Percentiles rank a stretch among this genome's conserved stretches.
These are phyloP conservation scores for Tuber microsphaerosporum DNA, from an alignment of 495 filamentous ascomycete genomes.

Conservation along the genomic window DNA sequence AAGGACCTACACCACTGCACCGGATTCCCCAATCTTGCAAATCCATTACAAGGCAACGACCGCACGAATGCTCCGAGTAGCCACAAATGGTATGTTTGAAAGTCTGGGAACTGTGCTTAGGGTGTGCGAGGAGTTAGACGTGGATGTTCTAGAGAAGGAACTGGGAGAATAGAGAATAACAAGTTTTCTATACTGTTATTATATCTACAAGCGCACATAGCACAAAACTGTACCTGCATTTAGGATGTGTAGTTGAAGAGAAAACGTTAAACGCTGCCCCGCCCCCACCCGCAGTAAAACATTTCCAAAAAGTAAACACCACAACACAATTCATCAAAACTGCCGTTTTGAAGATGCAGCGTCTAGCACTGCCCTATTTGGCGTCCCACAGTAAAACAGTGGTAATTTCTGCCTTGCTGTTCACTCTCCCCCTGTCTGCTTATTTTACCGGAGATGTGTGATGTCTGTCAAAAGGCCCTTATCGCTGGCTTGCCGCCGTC, in stretches of 20 bases:
- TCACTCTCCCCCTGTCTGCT: neutral
- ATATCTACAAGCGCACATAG: neutral
- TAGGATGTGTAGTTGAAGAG: neutral
- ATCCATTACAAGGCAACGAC: conserved; percentile 82
- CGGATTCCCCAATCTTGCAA: conserved; percentile 54
- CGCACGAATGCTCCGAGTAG: conserved; percentile 91
- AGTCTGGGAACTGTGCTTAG: conserved; percentile 73
- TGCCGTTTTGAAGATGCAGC: neutral
- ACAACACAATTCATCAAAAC: neutral
- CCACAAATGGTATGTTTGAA: conserved; percentile 97
- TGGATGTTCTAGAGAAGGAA: conserved; percentile 53
- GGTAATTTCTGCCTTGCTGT: neutral
- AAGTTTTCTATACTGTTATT: neutral
- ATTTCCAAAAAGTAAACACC: neutral
- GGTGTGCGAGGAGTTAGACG: conserved; percentile 82
- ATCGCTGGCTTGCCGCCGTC: neutral
- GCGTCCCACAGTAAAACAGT: neutral
- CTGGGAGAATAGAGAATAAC: conserved; percentile 11
- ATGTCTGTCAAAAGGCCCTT: neutral
- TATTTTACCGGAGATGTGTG: neutral
- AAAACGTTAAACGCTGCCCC: neutral
- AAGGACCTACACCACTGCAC: conserved; percentile 46
- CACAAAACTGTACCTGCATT: neutral
- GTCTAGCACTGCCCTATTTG: neutral
- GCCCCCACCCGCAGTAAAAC: neutral